Base-by-base conservation (phyloP, 305 asterid genomes). In the Andrographis paniculata region DNA sequence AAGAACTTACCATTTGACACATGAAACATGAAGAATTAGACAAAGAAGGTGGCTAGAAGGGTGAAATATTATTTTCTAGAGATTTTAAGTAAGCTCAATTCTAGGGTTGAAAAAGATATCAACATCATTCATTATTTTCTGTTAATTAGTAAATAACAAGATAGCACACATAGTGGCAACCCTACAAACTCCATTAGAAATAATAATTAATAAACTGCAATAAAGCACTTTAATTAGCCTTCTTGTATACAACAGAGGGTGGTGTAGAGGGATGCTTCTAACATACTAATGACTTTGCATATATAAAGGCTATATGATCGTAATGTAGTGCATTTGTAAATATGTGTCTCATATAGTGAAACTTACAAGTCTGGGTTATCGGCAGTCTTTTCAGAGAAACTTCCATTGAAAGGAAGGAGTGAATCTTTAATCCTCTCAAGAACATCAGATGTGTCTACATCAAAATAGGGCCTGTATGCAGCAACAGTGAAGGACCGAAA, bases 381-480 rank as follows among this genome's bases (percentile, higher is more conserved):
- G 20, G 96, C 72, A 55, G 95, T 91, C 74, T 83, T 91, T 72
- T 91, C 99, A 1, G 75, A 69, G 62, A 91, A 91, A 72, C 71
- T 77, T 64, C 95, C 99, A 46, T 66, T 64, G 67, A 91, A 91
- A 53, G 99, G 99, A 57, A 86, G 65, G 24, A 91, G 83, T 17
- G 99, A 91, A 66, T 91, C 88, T 69, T 67, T 78, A 53, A 91
- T 77, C 78, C 99, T 86, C 50, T 91, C 96, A 14, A 91, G 22
- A 30, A 91, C 92, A 80, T 91, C 96, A 51, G 96, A 73, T 1
- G 99, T 83, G 71, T 91, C 99, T 47, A 91, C 99, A 66, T 86
- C 95, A 68, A 91, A 91, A 50, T 91, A 91, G 45, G 98, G 99
- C 67, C 72, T 78, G 76, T 86, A 91, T 39, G 99, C 88, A 70